phyloP scores from a whole-genome alignment of 129 eudicot species.

The Artemisia tridentata region DNA sequence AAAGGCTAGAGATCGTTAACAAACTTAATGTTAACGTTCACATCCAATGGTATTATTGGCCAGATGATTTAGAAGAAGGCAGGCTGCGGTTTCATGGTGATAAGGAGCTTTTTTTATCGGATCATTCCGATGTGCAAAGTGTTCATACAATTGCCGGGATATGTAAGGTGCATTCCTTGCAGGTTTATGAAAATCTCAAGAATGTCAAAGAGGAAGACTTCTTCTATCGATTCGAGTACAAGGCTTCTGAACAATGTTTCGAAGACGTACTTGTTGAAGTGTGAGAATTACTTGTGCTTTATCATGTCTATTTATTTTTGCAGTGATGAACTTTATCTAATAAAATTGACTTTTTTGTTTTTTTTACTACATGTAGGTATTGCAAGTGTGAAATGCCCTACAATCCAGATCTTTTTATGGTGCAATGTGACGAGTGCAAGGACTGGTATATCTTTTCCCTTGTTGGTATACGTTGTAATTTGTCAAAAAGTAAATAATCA shows the following conservation, averaged over 20 bases:
- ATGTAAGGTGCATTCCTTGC: constrained; percentile 86
- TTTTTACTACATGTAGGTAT: constrained; percentile 47
- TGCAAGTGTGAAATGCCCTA: constrained; percentile 98
- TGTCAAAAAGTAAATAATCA: background rate
- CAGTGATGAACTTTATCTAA: constrained; percentile 9
- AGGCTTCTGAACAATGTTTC: constrained; percentile 87
- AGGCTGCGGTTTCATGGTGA: constrained; percentile 91
- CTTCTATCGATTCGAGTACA: constrained; percentile 86
- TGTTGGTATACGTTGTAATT: background rate
- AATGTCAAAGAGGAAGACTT: constrained; percentile 91
- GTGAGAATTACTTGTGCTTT: constrained; percentile 43
- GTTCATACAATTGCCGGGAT: constrained; percentile 92
- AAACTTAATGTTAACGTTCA: constrained; percentile 83
- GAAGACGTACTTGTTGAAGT: constrained; percentile 92
- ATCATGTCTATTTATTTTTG: background rate
- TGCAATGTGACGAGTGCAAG: constrained; percentile 87
- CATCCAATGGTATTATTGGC: constrained; percentile 91
- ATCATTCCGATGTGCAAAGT: constrained; percentile 89
- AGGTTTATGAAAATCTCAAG: constrained; percentile 87
- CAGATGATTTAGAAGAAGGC: constrained; percentile 88
- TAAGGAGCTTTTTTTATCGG: constrained; percentile 86
- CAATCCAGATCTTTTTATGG: constrained; percentile 95
- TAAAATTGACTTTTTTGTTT: background rate
- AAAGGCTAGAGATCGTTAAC: constrained; percentile 80
- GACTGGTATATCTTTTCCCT: constrained; percentile 63